phyloP scores from a whole-genome alignment of 768 basidiomycete genomes.

The Boletus fagicola region DNA sequence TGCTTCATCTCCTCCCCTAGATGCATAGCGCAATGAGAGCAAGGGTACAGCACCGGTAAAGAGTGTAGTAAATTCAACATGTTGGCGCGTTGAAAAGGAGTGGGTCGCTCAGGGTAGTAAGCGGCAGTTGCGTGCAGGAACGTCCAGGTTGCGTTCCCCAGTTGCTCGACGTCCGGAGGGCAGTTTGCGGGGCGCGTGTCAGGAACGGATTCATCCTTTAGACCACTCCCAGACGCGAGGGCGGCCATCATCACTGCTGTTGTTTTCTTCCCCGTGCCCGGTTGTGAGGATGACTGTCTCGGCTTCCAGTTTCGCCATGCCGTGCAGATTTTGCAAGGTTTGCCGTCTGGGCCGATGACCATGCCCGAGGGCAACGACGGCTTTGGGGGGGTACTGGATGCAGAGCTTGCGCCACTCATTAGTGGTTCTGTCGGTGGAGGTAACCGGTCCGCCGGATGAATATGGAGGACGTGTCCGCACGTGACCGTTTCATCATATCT shows the following conservation, averaged over 20 bases:
- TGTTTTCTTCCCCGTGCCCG: constrained; percentile 32
- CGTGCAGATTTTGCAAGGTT: constrained; percentile 91
- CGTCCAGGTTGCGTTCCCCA: constrained; percentile 94
- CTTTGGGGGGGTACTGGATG: constrained; percentile 15
- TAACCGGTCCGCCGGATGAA: background rate
- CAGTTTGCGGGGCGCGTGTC: constrained; percentile 60
- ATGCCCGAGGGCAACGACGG: constrained; percentile 69
- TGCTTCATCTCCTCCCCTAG: constrained; percentile 66
- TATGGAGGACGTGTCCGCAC: constrained; percentile 7
- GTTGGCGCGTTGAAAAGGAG: constrained; percentile 69
- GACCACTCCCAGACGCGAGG: constrained; percentile 30
- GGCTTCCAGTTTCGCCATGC: constrained; percentile 74
- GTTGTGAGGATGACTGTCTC: constrained; percentile 28
- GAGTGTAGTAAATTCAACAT: constrained; percentile 82
- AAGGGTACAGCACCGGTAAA: constrained; percentile 85
- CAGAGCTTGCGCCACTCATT: constrained; percentile 13
- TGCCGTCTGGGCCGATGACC: constrained; percentile 89
- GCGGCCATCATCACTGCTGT: constrained; percentile 36
- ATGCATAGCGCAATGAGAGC: constrained; percentile 79
- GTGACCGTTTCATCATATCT: constrained; percentile 16
- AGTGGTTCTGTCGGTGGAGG: background rate
- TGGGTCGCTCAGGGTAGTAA: constrained; percentile 87
- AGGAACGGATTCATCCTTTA: constrained; percentile 29
- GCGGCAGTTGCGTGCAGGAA: constrained; percentile 95
- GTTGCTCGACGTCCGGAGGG: constrained; percentile 85